A percentile compares a stretch with the other conserved stretches of the same genome.
These are phyloP conservation scores for Dendryphion nanum DNA, from an alignment of 2,329 filamentous ascomycete species.

Conservation along the genomic window DNA sequence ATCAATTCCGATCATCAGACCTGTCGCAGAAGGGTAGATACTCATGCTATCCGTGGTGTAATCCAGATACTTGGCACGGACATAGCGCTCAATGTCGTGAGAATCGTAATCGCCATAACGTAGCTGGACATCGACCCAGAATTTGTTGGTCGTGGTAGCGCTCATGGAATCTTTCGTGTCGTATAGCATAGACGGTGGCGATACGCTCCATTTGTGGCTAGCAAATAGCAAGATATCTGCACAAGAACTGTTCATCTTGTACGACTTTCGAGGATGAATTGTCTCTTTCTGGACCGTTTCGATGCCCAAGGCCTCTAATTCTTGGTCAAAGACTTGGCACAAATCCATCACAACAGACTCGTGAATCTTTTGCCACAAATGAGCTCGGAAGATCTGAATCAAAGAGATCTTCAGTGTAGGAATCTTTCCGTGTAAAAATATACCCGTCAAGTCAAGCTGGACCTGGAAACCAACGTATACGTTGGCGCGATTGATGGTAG, in stretches of 20 bases:
- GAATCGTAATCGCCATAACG: constrained; percentile 98
- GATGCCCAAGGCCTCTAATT: constrained; percentile 91
- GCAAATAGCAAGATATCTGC: constrained; percentile 96
- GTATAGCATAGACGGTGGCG: constrained; percentile 85
- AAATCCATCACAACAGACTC: constrained; percentile 98
- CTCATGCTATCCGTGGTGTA: constrained; percentile 99
- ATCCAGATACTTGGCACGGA: constrained; percentile 95
- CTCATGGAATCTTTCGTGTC: constrained; percentile 97
- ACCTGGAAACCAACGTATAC: constrained; percentile 99
- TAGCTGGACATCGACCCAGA: constrained; percentile 97
- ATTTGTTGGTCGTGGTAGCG: constrained; percentile 94
- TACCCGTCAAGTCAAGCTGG: constrained; percentile 94
- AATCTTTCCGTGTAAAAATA: constrained; percentile 98
- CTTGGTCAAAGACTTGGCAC: constrained; percentile 97
- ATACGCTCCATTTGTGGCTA: constrained; percentile 98
- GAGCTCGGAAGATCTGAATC: constrained; percentile 98
- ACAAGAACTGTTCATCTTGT: constrained; percentile 99
- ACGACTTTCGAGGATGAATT: constrained; percentile 97
- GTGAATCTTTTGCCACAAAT: constrained; percentile 99
- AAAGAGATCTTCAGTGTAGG: constrained; percentile 96
- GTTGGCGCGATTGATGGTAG: constrained; percentile 88
- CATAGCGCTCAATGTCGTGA: constrained; percentile 97
- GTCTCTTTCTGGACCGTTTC: constrained; percentile 99
- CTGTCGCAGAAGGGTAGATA: constrained; percentile 95
- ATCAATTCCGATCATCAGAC: constrained; percentile 96